Conservation (phyloP, 208 protist species). For the Leishmania aethiopica region DNA sequence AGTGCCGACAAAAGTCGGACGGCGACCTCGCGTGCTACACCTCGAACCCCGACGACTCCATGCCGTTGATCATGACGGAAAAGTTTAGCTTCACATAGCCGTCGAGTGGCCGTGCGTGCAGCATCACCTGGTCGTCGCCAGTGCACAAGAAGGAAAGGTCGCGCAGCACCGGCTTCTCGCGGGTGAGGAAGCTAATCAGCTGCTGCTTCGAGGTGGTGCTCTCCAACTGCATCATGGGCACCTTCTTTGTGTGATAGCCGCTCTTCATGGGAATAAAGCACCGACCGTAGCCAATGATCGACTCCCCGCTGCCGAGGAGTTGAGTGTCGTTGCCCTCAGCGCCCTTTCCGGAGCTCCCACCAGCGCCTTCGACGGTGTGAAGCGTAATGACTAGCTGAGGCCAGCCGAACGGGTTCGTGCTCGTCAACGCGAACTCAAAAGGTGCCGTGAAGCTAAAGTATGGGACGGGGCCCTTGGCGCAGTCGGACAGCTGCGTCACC, state of each 20-base stretch:
- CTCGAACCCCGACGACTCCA: conserved; percentile 78
- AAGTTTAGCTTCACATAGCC: conserved; percentile 73
- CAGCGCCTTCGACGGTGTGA: conserved; percentile 57
- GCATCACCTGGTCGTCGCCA: conserved; percentile 79
- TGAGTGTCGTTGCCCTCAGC: conserved; percentile 39
- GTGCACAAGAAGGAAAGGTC: conserved; percentile 81
- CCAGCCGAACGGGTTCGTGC: conserved; percentile 85
- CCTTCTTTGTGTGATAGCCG: conserved; percentile 54
- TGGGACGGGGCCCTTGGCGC: conserved; percentile 55
- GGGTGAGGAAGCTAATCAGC: conserved; percentile 57
- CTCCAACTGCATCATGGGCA: conserved; percentile 79
- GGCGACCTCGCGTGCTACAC: conserved; percentile 5
- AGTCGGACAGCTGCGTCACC: conserved; percentile 79
- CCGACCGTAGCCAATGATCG: conserved; percentile 73
- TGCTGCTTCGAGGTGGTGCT: conserved; percentile 66
- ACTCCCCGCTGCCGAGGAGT: conserved; percentile 51
- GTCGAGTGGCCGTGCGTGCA: conserved; percentile 58
- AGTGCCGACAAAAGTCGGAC: not conserved
- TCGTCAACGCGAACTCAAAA: conserved; percentile 82
- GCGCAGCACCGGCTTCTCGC: conserved; percentile 69
- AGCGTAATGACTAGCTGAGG: conserved; percentile 84
- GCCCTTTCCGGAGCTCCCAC: conserved; percentile 28
- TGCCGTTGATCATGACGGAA: conserved; percentile 72
- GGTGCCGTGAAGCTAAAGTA: conserved; percentile 76
- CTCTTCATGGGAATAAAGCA: conserved; percentile 81